These are phyloP conservation scores for Capsella bursapastoris DNA, from an alignment of 345 rosid species.

Conservation along the genomic window DNA sequence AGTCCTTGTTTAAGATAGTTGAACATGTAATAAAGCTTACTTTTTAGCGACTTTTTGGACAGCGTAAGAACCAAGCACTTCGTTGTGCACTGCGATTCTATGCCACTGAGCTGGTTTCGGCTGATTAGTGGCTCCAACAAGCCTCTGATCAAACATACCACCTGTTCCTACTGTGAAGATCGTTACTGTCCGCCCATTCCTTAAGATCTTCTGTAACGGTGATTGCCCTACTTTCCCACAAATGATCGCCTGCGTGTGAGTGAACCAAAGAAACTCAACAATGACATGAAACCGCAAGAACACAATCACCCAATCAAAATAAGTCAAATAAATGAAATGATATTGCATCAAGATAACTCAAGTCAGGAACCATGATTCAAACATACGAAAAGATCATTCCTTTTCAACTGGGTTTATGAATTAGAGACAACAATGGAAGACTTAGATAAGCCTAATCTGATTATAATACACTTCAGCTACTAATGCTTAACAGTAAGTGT, in stretches of 20 bases:
- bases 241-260: slow-evolving; percentile 67
- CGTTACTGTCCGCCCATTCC: slow-evolving; percentile 89
- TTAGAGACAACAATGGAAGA: background rate
- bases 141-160: slow-evolving; percentile 91
- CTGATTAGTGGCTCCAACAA: slow-evolving; percentile 51
- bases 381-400: background rate
- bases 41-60: slow-evolving; percentile 78
- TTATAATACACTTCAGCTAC: background rate
- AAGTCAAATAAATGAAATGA: background rate
- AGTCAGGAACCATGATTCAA: background rate
- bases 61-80: slow-evolving; percentile 72
- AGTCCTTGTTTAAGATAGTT: background rate
- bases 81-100: slow-evolving; percentile 93
- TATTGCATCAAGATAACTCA: background rate
- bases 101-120: slow-evolving; percentile 97
- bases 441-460: slow-evolving; percentile 10
- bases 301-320: background rate
- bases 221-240: slow-evolving; percentile 92
- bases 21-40: slow-evolving; percentile 46
- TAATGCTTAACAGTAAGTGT: background rate
- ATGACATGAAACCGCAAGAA: background rate
- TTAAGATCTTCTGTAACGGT: slow-evolving; percentile 88
- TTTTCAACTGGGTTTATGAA: background rate
- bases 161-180: slow-evolving; percentile 94
- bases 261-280: slow-evolving; percentile 14